These are phyloP conservation scores for Trichoderma simmonsii DNA, from an alignment of 2,329 filamentous ascomycete genomes.

Conservation along the genomic window DNA sequence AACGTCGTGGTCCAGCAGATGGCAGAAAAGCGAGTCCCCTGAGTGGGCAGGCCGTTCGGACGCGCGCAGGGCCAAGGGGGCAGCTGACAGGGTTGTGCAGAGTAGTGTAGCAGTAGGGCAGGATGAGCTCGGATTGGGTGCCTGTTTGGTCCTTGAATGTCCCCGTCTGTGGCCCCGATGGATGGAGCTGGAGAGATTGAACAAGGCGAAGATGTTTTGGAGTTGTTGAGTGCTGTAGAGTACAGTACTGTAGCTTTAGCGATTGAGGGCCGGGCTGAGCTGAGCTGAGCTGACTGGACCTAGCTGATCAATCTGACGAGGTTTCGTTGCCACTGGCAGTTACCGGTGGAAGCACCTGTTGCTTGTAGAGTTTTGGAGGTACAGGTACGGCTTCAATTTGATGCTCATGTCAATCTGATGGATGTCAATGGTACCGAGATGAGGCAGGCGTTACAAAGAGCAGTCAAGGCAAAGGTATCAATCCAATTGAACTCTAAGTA, in stretches of 20 bases:
- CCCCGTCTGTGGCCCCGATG: slow-evolving; percentile 21
- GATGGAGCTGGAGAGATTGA: slow-evolving; percentile 12
- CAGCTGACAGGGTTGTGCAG: slow-evolving; percentile 9
- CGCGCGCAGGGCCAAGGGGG: slow-evolving; percentile 19
- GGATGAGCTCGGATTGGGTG: slow-evolving; percentile 18
- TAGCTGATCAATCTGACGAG: neutral
- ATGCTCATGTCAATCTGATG: neutral
- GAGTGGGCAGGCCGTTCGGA: slow-evolving; percentile 18
- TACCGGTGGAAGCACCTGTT: neutral
- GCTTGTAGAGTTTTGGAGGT: neutral
- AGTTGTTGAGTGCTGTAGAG: neutral
- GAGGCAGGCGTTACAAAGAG: neutral
- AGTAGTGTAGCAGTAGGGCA: slow-evolving; percentile 9
- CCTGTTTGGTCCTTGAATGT: slow-evolving; percentile 10
- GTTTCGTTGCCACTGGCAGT: slow-evolving; percentile 1
- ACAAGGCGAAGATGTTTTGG: slow-evolving; percentile 20
- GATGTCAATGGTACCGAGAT: neutral
- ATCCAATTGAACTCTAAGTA: neutral
- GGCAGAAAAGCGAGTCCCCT: slow-evolving; percentile 21
- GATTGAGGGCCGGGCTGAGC: neutral
- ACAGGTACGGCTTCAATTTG: neutral
- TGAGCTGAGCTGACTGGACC: slow-evolving; percentile 6
- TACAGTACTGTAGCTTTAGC: neutral
- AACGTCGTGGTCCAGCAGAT: slow-evolving; percentile 25
- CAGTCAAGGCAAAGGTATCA: neutral